Evolutionary conservation across 257 asterid genomes (phyloP).

Genomic region (Catharanthus roseus): DNA sequence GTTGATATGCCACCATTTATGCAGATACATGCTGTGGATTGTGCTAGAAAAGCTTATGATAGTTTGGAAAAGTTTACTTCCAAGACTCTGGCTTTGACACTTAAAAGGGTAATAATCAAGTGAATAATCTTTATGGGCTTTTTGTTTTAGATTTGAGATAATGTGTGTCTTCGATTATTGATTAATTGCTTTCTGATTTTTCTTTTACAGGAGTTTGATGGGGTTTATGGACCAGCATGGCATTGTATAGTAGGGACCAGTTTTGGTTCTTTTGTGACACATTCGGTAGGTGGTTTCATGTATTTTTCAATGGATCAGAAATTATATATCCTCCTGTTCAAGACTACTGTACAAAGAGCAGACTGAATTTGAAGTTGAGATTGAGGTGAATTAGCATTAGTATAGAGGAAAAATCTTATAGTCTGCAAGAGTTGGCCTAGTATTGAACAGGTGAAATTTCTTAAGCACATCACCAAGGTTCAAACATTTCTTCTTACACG

Average conservation of each 20-base stretch:
- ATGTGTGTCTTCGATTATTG: background rate
- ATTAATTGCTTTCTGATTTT: background rate
- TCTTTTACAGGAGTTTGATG: slow-evolving; percentile 29
- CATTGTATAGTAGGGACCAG: slow-evolving; percentile 37
- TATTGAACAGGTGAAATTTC: no score
- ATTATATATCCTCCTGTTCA: slow-evolving; percentile 31
- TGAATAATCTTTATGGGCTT: slow-evolving; percentile 2
- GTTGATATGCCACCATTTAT: slow-evolving; percentile 95
- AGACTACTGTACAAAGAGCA: slow-evolving; percentile 62
- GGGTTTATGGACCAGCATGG: slow-evolving; percentile 38
- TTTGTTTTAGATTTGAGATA: background rate
- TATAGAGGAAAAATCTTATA: no score
- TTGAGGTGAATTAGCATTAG: slow-evolving; percentile 16
- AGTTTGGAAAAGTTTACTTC: slow-evolving; percentile 96
- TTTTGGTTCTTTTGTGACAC: slow-evolving; percentile 38
- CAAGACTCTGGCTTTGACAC: slow-evolving; percentile 76
- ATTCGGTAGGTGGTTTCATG: slow-evolving; percentile 33
- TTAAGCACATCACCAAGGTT: no score
- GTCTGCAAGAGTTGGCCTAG: no score
- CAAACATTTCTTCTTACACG: no score
- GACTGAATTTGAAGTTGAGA: slow-evolving; percentile 26
- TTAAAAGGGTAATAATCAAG: slow-evolving; percentile 65
- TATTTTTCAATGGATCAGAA: slow-evolving; percentile 37
- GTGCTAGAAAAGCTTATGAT: slow-evolving; percentile 80
- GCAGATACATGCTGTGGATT: slow-evolving; percentile 93